Evolutionary conservation across 2,329 filamentous ascomycete genomes (phyloP).

Genomic region (Dactylellina sp.): DNA sequence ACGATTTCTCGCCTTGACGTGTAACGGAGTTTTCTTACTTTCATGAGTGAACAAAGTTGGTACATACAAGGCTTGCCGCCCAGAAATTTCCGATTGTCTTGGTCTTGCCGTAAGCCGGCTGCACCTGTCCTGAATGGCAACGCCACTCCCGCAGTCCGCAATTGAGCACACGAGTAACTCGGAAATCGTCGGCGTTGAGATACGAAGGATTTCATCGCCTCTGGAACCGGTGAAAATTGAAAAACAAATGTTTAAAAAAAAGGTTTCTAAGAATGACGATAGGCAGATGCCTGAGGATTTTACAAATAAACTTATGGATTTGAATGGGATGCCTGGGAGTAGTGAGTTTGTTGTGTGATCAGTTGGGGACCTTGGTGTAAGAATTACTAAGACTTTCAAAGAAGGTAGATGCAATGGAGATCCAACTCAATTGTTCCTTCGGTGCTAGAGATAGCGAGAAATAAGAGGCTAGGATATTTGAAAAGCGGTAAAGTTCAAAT

Average conservation of each 20-base stretch:
- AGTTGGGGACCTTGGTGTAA: not conserved
- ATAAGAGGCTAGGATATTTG: not conserved
- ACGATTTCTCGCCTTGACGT: constrained; percentile 43
- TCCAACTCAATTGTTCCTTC: not conserved
- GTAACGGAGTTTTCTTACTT: constrained; percentile 21
- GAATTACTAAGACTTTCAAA: constrained; percentile 1
- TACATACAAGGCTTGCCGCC: constrained; percentile 6
- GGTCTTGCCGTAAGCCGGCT: constrained; percentile 51
- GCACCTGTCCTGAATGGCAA: constrained; percentile 42
- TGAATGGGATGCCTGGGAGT: not conserved
- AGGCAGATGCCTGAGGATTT: constrained; percentile 26
- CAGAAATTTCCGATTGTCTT: constrained; percentile 52
- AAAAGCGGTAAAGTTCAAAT: no score
- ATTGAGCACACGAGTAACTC: constrained; percentile 11
- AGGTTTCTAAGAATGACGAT: constrained; percentile 14
- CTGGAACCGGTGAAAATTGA: not conserved
- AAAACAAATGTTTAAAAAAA: not conserved
- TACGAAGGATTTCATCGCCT: not conserved
- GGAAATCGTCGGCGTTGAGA: constrained; percentile 38
- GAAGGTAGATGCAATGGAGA: constrained; percentile 24
- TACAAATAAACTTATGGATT: constrained; percentile 12
- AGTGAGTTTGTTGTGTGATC: not conserved
- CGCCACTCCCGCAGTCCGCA: constrained; percentile 46
- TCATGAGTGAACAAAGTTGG: not conserved
- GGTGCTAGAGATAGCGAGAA: constrained; percentile 1